phyloP scores from a whole-genome alignment of 257 asterid species.

The Nemophila menziesii region DNA sequence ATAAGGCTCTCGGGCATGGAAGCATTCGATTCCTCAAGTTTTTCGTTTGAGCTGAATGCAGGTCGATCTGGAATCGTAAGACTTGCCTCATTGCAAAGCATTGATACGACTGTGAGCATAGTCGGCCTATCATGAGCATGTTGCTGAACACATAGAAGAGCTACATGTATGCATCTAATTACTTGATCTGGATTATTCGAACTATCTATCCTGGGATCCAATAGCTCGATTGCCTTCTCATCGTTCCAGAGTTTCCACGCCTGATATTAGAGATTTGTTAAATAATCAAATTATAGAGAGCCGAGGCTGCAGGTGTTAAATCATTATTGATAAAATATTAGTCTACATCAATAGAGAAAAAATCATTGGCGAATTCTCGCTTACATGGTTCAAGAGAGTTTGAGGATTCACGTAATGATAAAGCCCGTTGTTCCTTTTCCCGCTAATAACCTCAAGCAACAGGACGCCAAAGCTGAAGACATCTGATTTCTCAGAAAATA shows the following conservation, averaged over 20 bases:
- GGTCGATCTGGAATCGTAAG: conserved; percentile 20
- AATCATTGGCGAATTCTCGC: conserved; percentile 1
- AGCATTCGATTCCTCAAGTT: too few species aligned
- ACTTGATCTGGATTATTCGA: conserved; percentile 10
- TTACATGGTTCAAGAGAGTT: conserved; percentile 25
- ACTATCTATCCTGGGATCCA: conserved; percentile 8
- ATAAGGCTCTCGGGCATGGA: conserved; percentile 1
- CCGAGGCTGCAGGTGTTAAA: neutral
- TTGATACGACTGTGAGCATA: conserved; percentile 15
- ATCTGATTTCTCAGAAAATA: conserved; percentile 19
- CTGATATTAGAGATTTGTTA: conserved; percentile 3
- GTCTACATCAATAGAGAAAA: neutral
- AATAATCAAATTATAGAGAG: neutral
- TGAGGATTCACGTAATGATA: conserved; percentile 14
- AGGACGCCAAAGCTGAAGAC: conserved; percentile 24
- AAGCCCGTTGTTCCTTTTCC: conserved; percentile 17
- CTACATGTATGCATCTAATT: conserved; percentile 18
- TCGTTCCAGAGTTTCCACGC: conserved; percentile 29
- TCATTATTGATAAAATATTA: neutral
- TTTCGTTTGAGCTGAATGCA: conserved; percentile 5
- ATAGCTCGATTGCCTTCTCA: conserved; percentile 7
- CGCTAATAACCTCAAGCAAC: conserved; percentile 19
- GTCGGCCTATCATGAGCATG: conserved; percentile 22
- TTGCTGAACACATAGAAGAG: conserved; percentile 24
- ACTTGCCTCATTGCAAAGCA: conserved; percentile 15